Evolutionary conservation across 805 yeast species (phyloP).

Genomic region (Komagataella kurtzmanii): DNA sequence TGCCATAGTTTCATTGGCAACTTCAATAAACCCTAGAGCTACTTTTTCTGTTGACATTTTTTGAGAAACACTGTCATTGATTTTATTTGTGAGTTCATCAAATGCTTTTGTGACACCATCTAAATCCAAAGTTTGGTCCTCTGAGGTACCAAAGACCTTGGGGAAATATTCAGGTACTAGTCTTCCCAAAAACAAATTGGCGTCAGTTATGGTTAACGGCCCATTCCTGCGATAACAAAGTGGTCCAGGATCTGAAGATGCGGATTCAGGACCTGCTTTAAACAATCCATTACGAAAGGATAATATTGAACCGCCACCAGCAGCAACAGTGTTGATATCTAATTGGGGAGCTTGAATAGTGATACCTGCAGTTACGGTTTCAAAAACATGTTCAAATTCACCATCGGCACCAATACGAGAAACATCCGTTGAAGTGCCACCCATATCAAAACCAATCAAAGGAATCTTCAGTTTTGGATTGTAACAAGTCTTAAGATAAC

Average conservation of each 20-base stretch:
- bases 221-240: constrained; percentile 80
- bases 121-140: constrained; percentile 53
- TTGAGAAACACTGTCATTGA: constrained; percentile 34
- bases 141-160: constrained; percentile 71
- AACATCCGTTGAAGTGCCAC: constrained; percentile 84
- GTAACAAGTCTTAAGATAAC: constrained; percentile 76
- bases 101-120: constrained; percentile 39
- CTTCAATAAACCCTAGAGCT: constrained; percentile 70
- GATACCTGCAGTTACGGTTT: constrained; percentile 73
- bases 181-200: constrained; percentile 62
- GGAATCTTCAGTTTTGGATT: constrained; percentile 40
- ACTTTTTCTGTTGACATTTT: constrained; percentile 47
- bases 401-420: constrained; percentile 43
- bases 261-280: constrained; percentile 79
- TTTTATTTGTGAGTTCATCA: constrained; percentile 33
- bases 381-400: constrained; percentile 64
- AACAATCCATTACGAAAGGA: constrained; percentile 60
- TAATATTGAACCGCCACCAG: constrained; percentile 70
- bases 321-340: constrained; percentile 73
- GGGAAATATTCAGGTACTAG: constrained; percentile 68
- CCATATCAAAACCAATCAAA: constrained; percentile 78
- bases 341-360: constrained; percentile 77
- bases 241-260: constrained; percentile 84
- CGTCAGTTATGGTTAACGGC: constrained; percentile 77
- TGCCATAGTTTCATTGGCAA: constrained; percentile 86